A percentile compares a stretch with the other conserved stretches of the same genome.
Evolutionary conservation across 2,329 filamentous ascomycete species (phyloP).

Genomic region (Aspergillus tamarii): DNA sequence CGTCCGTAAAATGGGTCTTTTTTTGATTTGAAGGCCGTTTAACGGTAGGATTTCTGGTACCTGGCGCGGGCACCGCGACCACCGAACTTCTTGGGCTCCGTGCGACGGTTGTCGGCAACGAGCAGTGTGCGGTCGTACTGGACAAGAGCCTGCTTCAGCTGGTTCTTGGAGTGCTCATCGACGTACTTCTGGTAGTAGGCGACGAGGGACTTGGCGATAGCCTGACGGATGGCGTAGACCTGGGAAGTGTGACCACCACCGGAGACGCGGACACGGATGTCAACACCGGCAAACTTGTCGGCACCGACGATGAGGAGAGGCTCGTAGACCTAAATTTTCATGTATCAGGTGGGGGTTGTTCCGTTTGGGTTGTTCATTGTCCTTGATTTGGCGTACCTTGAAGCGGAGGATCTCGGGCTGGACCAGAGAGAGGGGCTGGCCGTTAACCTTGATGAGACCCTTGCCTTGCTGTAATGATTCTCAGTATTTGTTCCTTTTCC

Average conservation of each 20-base stretch:
- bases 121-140: constrained; percentile 96
- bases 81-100: constrained; percentile 94
- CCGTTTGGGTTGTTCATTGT: constrained; percentile 8
- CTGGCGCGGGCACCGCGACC: constrained; percentile 88
- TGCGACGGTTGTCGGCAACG: constrained; percentile 98
- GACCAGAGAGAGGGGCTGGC: constrained; percentile 89
- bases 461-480: constrained; percentile 64
- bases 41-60: constrained; percentile 99
- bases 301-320: constrained; percentile 94
- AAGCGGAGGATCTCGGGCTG: constrained; percentile 97
- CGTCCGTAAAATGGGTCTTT: neutral
- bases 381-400: constrained; percentile 67
- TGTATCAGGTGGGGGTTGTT: constrained; percentile 1
- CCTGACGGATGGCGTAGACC: constrained; percentile 98
- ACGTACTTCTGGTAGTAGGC: constrained; percentile 99
- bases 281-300: constrained; percentile 95
- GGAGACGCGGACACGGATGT: constrained; percentile 94
- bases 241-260: constrained; percentile 98
- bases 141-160: constrained; percentile 95
- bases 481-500: constrained; percentile 29
- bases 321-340: constrained; percentile 79
- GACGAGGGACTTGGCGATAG: constrained; percentile 95
- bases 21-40: constrained; percentile 49
- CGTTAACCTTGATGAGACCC: constrained; percentile 98
- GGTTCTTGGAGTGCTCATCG: constrained; percentile 99